Conservation (phyloP, 2,329 filamentous ascomycete genomes). For the Beauveria pseudobassiana region DNA sequence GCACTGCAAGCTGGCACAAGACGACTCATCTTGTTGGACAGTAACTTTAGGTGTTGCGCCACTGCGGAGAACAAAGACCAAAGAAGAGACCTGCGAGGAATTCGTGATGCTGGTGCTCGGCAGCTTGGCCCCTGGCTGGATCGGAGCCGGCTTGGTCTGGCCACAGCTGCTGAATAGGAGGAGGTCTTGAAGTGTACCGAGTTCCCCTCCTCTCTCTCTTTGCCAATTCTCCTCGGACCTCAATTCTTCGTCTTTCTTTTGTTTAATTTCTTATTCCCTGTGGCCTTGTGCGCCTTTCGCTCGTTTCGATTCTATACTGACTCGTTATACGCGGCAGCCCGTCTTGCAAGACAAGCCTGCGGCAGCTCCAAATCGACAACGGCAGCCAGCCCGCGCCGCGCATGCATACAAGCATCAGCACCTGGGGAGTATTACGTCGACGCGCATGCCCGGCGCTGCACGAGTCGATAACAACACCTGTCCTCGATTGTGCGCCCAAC, state of each 20-base stretch:
- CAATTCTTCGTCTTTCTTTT: background rate
- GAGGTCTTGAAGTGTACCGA: background rate
- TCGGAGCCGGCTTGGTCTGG: background rate
- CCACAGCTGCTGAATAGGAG: background rate
- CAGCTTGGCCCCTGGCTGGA: conserved; percentile 5
- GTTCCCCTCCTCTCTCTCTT: background rate
- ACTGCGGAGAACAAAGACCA: conserved; percentile 9
- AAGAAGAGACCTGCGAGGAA: conserved; percentile 1
- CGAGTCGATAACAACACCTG: background rate
- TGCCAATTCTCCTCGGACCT: background rate
- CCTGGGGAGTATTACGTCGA: conserved; percentile 2
- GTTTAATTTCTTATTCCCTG: background rate
- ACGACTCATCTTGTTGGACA: background rate
- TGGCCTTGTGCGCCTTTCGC: background rate
- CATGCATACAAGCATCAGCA: background rate
- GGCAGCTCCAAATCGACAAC: background rate
- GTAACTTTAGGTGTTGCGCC: background rate
- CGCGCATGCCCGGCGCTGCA: background rate
- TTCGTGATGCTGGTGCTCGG: conserved; percentile 1
- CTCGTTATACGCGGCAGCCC: background rate
- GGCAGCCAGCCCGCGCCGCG: background rate
- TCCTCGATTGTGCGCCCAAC: background rate
- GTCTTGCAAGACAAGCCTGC: background rate
- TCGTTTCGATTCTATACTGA: background rate
- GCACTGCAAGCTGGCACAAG: background rate